Evolutionary conservation across 305 asterid genomes (phyloP), one percentile per base, ranked within the genome.

Genomic region (Fraxinus nigra): DNA sequence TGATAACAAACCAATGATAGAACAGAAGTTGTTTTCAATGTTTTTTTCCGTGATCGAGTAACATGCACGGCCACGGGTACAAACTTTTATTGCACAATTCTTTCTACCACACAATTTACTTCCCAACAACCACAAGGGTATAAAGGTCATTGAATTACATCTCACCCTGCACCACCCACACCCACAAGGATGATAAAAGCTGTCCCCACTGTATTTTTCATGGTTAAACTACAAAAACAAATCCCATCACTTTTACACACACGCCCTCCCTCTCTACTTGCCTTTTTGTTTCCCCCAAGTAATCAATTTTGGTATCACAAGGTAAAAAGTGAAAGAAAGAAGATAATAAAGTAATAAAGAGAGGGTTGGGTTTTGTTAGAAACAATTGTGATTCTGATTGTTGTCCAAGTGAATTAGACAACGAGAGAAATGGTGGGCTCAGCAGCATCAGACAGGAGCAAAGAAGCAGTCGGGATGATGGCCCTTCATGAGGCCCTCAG

Each of bases 391-490:
- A 46, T 16, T 51, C 63, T 51, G 63, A n/a, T 51, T 51, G 22
- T 51, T n/a, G 56, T 46, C 18, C 22, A 51, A 51, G 63, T 51
- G 63, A 51, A 51, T 81, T 56, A 56, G 24, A 79, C 82, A 35
- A 34, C 1, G 81, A 78, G 74, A 78, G 48, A 78, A 84, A 94
- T 97, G 99, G 99, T 93, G 95, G 98, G 98, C 92, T 93, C 98
- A 87, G 92, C 91, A 86, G 88, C 89, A 85, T 46, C 91, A 89
- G 98, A 96, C 89, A 94, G 99, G 84, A 93, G 98, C 97, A 97
- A 94, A 93, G 99, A 94, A 87, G 99, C 99, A 77, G 98, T 93
- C 77, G 99, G 99, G 89, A 94, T 97, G 99, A 97, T 97, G 98
- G 99, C 99, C 91, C 97, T 97, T 92, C 99, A 97, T 81, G 98